These are phyloP conservation scores for Apiotrichum sp. DNA, from an alignment of 1,284 basidiomycete genomes.

Conservation along the genomic window DNA sequence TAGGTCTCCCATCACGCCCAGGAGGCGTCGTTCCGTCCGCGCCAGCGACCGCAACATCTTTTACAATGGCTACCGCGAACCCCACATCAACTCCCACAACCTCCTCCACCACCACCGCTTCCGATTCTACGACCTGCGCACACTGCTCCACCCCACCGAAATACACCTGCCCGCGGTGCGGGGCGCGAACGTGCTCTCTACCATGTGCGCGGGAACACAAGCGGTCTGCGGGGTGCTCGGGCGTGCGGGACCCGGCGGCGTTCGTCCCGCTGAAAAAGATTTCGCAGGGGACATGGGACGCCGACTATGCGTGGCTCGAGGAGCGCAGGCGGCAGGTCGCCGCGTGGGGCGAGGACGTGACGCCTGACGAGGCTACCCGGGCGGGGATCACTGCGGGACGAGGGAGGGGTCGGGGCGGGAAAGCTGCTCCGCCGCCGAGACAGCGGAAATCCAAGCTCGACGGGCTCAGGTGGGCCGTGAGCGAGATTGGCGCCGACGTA, in stretches of 20 bases:
- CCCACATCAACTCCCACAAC: not conserved
- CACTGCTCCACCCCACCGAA: conserved; percentile 48
- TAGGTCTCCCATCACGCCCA: not conserved
- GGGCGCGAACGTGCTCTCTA: conserved; percentile 63
- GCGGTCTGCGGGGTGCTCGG: conserved; percentile 58
- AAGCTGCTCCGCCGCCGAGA: conserved; percentile 25
- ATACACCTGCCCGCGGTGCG: conserved; percentile 78
- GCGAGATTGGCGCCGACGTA: conserved; percentile 59
- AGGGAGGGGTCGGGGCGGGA: conserved; percentile 37
- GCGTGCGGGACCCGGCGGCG: conserved; percentile 63
- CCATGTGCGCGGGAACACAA: conserved; percentile 70
- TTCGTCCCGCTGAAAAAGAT: conserved; percentile 75
- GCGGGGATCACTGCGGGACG: conserved; percentile 18
- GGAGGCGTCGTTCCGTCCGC: not conserved
- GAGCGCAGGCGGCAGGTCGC: conserved; percentile 64
- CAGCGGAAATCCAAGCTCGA: conserved; percentile 53
- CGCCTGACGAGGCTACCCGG: conserved; percentile 22
- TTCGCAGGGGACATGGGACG: conserved; percentile 72
- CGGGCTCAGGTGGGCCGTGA: conserved; percentile 59
- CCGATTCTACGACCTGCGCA: conserved; percentile 10
- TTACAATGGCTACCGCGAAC: too few species aligned
- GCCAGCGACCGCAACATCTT: not conserved
- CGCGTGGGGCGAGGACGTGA: conserved; percentile 66
- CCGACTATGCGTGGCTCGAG: conserved; percentile 77
- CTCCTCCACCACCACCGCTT: not conserved